Base-by-base conservation (phyloP, 2,329 filamentous ascomycete genomes). In the Pyrenophora tritici-repentis region DNA sequence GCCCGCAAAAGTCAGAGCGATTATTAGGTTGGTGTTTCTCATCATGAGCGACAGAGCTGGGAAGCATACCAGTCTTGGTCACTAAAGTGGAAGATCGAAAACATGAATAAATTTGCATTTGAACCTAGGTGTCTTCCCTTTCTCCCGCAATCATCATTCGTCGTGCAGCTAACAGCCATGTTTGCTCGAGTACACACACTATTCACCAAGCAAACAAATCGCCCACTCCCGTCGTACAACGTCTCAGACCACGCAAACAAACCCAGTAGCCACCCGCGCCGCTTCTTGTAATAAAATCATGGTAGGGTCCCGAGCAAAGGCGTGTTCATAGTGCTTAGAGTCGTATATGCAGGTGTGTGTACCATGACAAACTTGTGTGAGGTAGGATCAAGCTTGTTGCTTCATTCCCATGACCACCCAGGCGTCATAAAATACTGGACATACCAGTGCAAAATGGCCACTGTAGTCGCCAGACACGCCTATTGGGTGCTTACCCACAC, bases 1-100 rank as follows among this genome's bases (percentile, higher is more conserved):
- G 4, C 48, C 53, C 7, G 64, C 59, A 22, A 63, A 55, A 2
- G 59, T 40, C 1, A 67, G 47, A 7, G 66, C 60, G 16, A 58
- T 38, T 22, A 62, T 59, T 6, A 65, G 47, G 6, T 51, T 58
- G 0, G 56, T 53, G 8, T 42, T 58, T 1, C 38, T 39, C 66
- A 63, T 63, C 10, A 12, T 32, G 14, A 16, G 8, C 14, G 3
- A 29, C 26, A 29, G 26, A 37, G n/a, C 29, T n/a, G 14, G 26
- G 18, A 42, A 22, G 9, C 24, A 34, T 6, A 44, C 18, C 7
- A 14, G 13, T 26, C 22, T 24, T 6, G 18, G 6, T 12, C 3
- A 3, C 6, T 36, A 18, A 35, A 17, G 14, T 22, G 6, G 22
- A 26, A 36, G 16, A 9, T 2, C 6, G 4, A 10, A 5, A 34